A percentile compares a stretch with the other conserved stretches of the same genome.
Conservation (phyloP, 2,329 filamentous ascomycete species). For the Ophiostoma tasmaniense region DNA sequence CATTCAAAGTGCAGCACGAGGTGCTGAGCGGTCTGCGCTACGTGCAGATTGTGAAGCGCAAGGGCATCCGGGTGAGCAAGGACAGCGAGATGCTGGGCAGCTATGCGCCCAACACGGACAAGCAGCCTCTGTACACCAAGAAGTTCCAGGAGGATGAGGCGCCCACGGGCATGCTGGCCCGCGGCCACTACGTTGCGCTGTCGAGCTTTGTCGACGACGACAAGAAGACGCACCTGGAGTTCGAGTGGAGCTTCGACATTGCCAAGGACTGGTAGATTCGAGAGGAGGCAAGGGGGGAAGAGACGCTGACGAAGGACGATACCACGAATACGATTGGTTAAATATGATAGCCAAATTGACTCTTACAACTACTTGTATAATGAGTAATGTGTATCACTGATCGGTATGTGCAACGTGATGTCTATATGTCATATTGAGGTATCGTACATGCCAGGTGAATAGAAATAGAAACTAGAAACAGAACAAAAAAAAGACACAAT, state of each 20-base stretch:
- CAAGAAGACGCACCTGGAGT: slow-evolving; percentile 78
- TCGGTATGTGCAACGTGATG: not conserved
- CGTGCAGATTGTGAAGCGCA: slow-evolving; percentile 85
- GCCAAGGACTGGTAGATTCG: slow-evolving; percentile 77
- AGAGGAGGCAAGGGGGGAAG: too few relatives aligned
- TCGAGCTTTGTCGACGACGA: slow-evolving; percentile 96
- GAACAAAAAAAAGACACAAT: not conserved
- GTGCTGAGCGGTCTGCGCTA: slow-evolving; percentile 94
- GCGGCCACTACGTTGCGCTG: slow-evolving; percentile 80
- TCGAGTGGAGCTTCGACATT: slow-evolving; percentile 96
- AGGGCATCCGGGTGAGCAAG: slow-evolving; percentile 80
- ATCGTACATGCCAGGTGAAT: slow-evolving; percentile 1
- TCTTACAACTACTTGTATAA: not conserved
- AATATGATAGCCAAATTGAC: not conserved
- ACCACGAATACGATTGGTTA: slow-evolving; percentile 3
- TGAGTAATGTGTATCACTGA: not conserved
- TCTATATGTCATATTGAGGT: slow-evolving; percentile 2
- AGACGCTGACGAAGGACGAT: not conserved
- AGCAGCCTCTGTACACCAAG: slow-evolving; percentile 79
- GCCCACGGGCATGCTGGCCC: slow-evolving; percentile 79
- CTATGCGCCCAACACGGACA: slow-evolving; percentile 85
- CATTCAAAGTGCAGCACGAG: slow-evolving; percentile 94
- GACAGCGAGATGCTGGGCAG: slow-evolving; percentile 98
- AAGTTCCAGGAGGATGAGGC: slow-evolving; percentile 89
- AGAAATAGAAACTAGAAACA: not conserved